Evolutionary conservation across 139 green algal species (phyloP).

Genomic region (Coelastrella sp.): DNA sequence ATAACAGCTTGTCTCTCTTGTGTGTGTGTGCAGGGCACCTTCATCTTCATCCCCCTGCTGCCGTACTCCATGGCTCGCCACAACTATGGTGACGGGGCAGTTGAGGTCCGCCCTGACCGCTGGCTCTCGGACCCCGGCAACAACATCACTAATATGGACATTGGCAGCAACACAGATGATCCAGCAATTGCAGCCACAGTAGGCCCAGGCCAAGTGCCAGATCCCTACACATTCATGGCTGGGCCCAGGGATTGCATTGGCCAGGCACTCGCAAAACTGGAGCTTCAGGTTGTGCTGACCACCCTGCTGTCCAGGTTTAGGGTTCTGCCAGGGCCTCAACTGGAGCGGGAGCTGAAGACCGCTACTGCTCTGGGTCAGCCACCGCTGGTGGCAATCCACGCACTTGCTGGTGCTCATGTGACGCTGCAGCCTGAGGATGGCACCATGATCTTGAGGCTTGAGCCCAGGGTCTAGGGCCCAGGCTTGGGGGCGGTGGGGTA

Average conservation of each 20-base stretch:
- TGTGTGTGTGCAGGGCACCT: slow-evolving; percentile 17
- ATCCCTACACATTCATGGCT: slow-evolving; percentile 5
- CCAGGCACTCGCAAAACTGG: slow-evolving; percentile 42
- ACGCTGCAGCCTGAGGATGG: slow-evolving; percentile 37
- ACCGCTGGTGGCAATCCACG: not conserved
- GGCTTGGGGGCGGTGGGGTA: too few relatives aligned
- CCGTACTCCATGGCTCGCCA: not conserved
- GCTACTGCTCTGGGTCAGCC: slow-evolving; percentile 2
- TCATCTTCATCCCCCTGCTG: slow-evolving; percentile 26
- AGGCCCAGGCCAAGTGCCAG: not conserved
- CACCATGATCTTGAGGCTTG: slow-evolving; percentile 4
- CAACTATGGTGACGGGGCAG: slow-evolving; percentile 40
- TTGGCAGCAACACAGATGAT: not conserved
- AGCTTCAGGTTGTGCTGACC: slow-evolving; percentile 49
- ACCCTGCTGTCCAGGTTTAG: slow-evolving; percentile 35
- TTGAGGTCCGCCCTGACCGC: slow-evolving; percentile 43
- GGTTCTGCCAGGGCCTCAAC: not conserved
- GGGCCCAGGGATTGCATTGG: slow-evolving; percentile 43
- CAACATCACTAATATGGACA: not conserved
- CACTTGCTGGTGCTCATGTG: slow-evolving; percentile 4
- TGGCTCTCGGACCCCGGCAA: slow-evolving; percentile 5
- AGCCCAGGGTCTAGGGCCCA: not conserved
- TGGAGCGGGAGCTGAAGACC: not conserved
- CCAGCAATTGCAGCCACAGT: not conserved
- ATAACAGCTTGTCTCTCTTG: not conserved